A percentile compares a stretch with the other conserved stretches of the same genome.
These are phyloP conservation scores for Epithele typhae DNA, from an alignment of 768 basidiomycete genomes.

Conservation along the genomic window DNA sequence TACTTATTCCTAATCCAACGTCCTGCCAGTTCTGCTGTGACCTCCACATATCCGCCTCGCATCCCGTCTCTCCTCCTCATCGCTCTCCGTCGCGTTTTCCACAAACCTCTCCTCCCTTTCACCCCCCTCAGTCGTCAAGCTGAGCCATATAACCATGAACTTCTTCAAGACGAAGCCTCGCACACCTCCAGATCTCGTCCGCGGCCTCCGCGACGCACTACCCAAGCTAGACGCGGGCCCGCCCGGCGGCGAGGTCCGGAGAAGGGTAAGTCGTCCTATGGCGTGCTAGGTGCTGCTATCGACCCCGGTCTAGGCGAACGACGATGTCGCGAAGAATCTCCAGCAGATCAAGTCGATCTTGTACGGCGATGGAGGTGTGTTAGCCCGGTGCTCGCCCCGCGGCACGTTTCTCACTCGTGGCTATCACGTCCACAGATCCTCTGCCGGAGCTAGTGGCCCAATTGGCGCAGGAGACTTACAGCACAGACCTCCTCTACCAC, in stretches of 20 bases:
- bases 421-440: slow-evolving; percentile 48
- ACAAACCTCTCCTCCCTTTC: not conserved
- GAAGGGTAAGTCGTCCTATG: slow-evolving; percentile 56
- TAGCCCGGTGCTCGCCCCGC: not conserved
- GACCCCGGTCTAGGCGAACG: slow-evolving; percentile 57
- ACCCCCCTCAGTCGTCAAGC: not conserved
- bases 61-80: not conserved
- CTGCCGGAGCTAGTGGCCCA: slow-evolving; percentile 89
- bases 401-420: slow-evolving; percentile 1
- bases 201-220: slow-evolving; percentile 74
- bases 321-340: slow-evolving; percentile 86
- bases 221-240: slow-evolving; percentile 69
- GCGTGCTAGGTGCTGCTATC: not conserved
- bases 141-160: slow-evolving; percentile 53
- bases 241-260: slow-evolving; percentile 69
- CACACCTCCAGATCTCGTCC: slow-evolving; percentile 85
- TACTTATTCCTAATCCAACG: slow-evolving; percentile 14
- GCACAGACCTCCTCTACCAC: slow-evolving; percentile 77
- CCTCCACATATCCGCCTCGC: slow-evolving; percentile 7
- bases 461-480: slow-evolving; percentile 94
- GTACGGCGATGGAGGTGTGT: slow-evolving; percentile 82
- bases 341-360: slow-evolving; percentile 87
- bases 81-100: not conserved
- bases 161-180: slow-evolving; percentile 92
- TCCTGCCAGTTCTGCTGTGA: slow-evolving; percentile 19